Evolutionary conservation across 208 protist species (phyloP).

Genomic region (Crithidia brevicula): DNA sequence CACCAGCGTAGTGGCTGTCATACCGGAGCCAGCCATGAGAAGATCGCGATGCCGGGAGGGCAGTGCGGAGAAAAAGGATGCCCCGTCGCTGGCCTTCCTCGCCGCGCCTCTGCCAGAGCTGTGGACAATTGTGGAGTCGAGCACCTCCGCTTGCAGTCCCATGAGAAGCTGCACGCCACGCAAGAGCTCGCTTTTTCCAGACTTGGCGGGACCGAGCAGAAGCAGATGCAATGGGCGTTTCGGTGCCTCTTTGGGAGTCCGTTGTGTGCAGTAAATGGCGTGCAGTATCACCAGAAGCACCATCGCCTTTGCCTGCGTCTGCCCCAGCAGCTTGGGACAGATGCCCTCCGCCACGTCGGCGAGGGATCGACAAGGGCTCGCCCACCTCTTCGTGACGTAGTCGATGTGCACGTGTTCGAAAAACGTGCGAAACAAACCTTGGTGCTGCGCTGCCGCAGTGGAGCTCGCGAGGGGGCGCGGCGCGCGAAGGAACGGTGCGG

Average conservation of each 20-base stretch:
- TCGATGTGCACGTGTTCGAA: slow-evolving; percentile 3
- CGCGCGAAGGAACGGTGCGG: background rate
- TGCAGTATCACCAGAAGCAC: slow-evolving; percentile 61
- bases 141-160: slow-evolving; percentile 40
- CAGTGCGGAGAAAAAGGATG: slow-evolving; percentile 39
- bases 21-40: slow-evolving; percentile 49
- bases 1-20: slow-evolving; percentile 49
- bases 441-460: background rate
- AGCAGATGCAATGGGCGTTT: slow-evolving; percentile 58
- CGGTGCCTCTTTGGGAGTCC: slow-evolving; percentile 1
- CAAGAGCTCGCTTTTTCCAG: slow-evolving; percentile 68
- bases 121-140: slow-evolving; percentile 51
- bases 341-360: slow-evolving; percentile 32
- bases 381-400: slow-evolving; percentile 10
- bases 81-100: slow-evolving; percentile 9
- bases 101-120: slow-evolving; percentile 20
- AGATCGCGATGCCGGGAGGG: slow-evolving; percentile 33
- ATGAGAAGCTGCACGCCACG: slow-evolving; percentile 37
- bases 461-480: background rate
- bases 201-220: slow-evolving; percentile 55
- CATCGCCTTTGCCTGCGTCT: slow-evolving; percentile 49
- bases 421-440: slow-evolving; percentile 11
- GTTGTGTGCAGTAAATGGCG: slow-evolving; percentile 49
- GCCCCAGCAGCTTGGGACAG: slow-evolving; percentile 58
- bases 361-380: slow-evolving; percentile 15